These are phyloP conservation scores for Leccinellum luteum DNA, from an alignment of 768 basidiomycete genomes.

Conservation along the genomic window DNA sequence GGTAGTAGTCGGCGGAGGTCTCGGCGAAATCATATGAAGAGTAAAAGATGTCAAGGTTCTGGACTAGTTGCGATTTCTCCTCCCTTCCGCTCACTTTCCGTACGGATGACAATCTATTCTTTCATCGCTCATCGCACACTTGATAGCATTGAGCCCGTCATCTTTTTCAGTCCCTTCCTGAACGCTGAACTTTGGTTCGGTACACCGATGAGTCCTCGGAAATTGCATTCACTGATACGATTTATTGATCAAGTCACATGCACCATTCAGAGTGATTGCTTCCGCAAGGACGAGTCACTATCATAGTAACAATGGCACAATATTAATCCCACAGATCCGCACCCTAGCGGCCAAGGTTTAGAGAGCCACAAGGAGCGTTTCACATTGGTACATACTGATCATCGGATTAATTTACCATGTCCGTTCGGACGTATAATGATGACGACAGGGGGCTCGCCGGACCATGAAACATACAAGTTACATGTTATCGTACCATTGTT, in stretches of 20 bases:
- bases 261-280: neutral
- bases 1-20: neutral
- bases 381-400: constrained; percentile 5
- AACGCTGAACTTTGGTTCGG: neutral
- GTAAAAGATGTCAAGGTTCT: neutral
- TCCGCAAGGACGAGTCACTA: constrained; percentile 8
- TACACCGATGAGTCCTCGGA: constrained; percentile 15
- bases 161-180: neutral
- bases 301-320: neutral
- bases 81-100: neutral
- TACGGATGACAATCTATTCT: neutral
- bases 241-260: constrained; percentile 1
- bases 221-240: neutral
- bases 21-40: neutral
- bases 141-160: neutral
- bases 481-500: constrained; percentile 21
- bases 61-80: neutral
- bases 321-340: neutral
- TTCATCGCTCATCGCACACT: neutral
- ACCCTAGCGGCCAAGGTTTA: neutral
- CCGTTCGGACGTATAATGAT: constrained; percentile 4
- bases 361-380: constrained; percentile 5
- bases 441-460: constrained; percentile 5
- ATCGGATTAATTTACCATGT: neutral
- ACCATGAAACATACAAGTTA: constrained; percentile 6